Evolutionary conservation across 176 grass and related monocot genomes (phyloP).

Genomic region (Raddia guianensis): DNA sequence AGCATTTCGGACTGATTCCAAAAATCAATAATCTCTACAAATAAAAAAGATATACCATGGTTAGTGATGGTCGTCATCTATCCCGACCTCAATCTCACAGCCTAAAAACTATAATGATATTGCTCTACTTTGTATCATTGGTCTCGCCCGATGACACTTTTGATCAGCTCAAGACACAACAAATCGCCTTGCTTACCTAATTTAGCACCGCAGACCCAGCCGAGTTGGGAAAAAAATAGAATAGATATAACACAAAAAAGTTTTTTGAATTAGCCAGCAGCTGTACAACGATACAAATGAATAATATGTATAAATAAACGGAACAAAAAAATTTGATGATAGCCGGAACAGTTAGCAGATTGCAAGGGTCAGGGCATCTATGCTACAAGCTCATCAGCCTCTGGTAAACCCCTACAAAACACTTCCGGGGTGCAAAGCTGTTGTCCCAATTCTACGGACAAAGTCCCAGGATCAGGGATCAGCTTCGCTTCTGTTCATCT

Average conservation of each 20-base stretch:
- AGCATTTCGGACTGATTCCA: too few species aligned
- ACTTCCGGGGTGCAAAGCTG: background rate
- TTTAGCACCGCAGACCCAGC: too few species aligned
- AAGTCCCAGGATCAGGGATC: background rate
- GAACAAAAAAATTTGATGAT: slow-evolving; percentile 7
- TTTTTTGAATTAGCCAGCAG: slow-evolving; percentile 23
- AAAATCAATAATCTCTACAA: too few species aligned
- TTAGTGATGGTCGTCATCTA: too few species aligned
- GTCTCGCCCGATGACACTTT: too few species aligned
- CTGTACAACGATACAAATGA: slow-evolving; percentile 56
- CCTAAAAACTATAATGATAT: too few species aligned
- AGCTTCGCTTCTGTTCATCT: slow-evolving; percentile 5
- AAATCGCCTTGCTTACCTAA: too few species aligned
- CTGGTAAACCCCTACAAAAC: slow-evolving; percentile 24
- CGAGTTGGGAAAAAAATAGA: background rate
- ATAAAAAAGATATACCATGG: too few species aligned
- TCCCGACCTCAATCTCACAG: too few species aligned
- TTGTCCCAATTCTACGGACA: background rate
- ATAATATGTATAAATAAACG: slow-evolving; percentile 50
- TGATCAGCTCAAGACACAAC: too few species aligned
- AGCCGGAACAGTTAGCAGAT: slow-evolving; percentile 12
- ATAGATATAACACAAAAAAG: slow-evolving; percentile 26
- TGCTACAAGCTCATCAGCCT: slow-evolving; percentile 33
- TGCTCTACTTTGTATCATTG: too few species aligned
- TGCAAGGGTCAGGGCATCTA: slow-evolving; percentile 40